These are phyloP conservation scores for Lachancea lanzarotensis DNA, from an alignment of 805 yeast species.

Conservation along the genomic window DNA sequence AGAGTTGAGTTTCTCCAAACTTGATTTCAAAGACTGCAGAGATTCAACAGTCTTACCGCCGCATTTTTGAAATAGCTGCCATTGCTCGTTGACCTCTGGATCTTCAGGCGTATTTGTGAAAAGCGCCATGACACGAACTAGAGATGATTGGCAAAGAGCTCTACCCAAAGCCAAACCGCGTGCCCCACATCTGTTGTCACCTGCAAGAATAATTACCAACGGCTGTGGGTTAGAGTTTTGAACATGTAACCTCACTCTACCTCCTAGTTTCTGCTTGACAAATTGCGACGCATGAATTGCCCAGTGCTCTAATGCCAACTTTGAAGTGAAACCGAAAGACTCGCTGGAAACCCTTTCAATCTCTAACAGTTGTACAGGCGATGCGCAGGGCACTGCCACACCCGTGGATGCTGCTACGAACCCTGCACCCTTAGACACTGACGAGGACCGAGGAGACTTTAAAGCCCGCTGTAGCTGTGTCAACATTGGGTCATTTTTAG, in stretches of 20 bases:
- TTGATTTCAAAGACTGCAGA: slow-evolving; percentile 33
- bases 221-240: slow-evolving; percentile 79
- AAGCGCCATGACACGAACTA: slow-evolving; percentile 58
- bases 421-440: slow-evolving; percentile 8
- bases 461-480: slow-evolving; percentile 22
- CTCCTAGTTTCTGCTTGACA: slow-evolving; percentile 60
- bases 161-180: slow-evolving; percentile 75
- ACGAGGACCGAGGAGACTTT: slow-evolving; percentile 13
- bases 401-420: slow-evolving; percentile 14
- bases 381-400: slow-evolving; percentile 47
- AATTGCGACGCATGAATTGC: slow-evolving; percentile 59
- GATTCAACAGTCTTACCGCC: slow-evolving; percentile 63
- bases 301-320: slow-evolving; percentile 54
- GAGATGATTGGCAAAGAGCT: slow-evolving; percentile 55
- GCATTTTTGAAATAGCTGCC: slow-evolving; percentile 46
- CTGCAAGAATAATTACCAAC: slow-evolving; percentile 59
- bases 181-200: slow-evolving; percentile 70
- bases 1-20: slow-evolving; percentile 43
- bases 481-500: slow-evolving; percentile 11
- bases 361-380: slow-evolving; percentile 74
- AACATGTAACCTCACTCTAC: slow-evolving; percentile 54
- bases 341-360: slow-evolving; percentile 57
- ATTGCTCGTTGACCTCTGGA: slow-evolving; percentile 39
- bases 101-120: slow-evolving; percentile 27
- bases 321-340: slow-evolving; percentile 43